These are phyloP conservation scores for Herpetomonas muscarum DNA, from an alignment of 208 protist genomes.

Conservation along the genomic window DNA sequence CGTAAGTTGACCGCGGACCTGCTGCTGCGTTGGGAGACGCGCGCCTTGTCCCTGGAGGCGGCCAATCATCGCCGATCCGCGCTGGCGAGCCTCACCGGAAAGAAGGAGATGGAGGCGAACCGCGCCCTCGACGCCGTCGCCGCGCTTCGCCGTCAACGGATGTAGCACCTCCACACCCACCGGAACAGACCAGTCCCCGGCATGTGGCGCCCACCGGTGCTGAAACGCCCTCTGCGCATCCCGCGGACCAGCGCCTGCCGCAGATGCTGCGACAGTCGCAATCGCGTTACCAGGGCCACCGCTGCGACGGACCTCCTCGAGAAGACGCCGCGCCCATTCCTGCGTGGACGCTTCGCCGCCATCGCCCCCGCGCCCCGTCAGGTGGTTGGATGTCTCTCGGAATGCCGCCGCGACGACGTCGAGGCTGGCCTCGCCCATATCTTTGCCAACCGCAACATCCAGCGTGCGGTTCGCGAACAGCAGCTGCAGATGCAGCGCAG, in stretches of 20 bases:
- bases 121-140: neutral
- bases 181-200: conserved; percentile 21
- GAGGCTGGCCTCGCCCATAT: neutral
- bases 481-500: conserved; percentile 48
- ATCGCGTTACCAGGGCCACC: neutral
- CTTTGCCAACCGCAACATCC: conserved; percentile 21
- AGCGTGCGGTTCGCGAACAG: conserved; percentile 43
- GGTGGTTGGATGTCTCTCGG: neutral
- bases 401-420: neutral
- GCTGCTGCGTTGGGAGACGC: neutral
- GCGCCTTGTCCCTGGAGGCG: conserved; percentile 19
- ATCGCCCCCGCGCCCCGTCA: neutral
- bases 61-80: conserved; percentile 40
- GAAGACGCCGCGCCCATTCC: too few species aligned
- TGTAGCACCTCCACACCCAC: conserved; percentile 29
- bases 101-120: conserved; percentile 38
- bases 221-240: neutral
- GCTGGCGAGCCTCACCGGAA: conserved; percentile 30
- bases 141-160: conserved; percentile 1
- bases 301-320: neutral
- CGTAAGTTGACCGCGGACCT: conserved; percentile 11
- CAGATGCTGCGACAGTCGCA: neutral
- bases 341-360: neutral
- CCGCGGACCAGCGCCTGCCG: neutral
- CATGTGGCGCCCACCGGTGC: conserved; percentile 8